Conservation (phyloP, 495 filamentous ascomycete genomes). For the Neurospora terricola region DNA sequence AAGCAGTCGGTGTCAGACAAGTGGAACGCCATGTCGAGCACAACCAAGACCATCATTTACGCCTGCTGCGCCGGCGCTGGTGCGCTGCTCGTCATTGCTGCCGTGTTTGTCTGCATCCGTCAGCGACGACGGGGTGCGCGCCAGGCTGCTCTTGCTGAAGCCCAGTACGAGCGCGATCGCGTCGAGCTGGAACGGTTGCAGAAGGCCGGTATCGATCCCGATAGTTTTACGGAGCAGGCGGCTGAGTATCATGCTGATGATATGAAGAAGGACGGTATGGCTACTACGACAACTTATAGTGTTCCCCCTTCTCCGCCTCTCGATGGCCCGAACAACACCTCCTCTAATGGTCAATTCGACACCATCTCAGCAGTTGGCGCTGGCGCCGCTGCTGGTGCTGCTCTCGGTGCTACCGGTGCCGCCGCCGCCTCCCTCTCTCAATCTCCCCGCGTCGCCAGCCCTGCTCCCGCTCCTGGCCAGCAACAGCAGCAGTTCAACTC, state of each 20-base stretch:
- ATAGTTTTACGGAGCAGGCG: slow-evolving; percentile 29
- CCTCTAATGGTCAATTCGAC: neutral
- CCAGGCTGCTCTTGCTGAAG: slow-evolving; percentile 49
- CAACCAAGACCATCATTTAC: slow-evolving; percentile 52
- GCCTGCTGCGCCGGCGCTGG: slow-evolving; percentile 42
- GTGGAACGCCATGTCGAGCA: slow-evolving; percentile 44
- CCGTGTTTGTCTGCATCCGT: slow-evolving; percentile 52
- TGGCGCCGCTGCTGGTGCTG: slow-evolving; percentile 7
- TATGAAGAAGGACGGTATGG: slow-evolving; percentile 22
- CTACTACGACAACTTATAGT: slow-evolving; percentile 24
- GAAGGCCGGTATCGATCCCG: slow-evolving; percentile 34
- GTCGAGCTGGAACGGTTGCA: slow-evolving; percentile 52
- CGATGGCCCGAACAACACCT: slow-evolving; percentile 14
- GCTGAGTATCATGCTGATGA: slow-evolving; percentile 31
- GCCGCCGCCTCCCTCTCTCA: slow-evolving; percentile 18
- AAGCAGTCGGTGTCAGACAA: slow-evolving; percentile 42
- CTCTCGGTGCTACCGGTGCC: slow-evolving; percentile 14
- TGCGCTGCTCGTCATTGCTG: slow-evolving; percentile 34
- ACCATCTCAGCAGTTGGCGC: slow-evolving; percentile 1
- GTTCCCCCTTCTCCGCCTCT: slow-evolving; percentile 24
- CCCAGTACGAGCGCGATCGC: slow-evolving; percentile 47
- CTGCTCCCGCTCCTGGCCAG: slow-evolving; percentile 6
- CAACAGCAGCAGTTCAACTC: neutral
- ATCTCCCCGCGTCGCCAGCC: slow-evolving; percentile 15
- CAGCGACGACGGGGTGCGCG: slow-evolving; percentile 56